Conservation (phyloP, 2,329 filamentous ascomycete genomes). For the Emericellopsis atlantica region DNA sequence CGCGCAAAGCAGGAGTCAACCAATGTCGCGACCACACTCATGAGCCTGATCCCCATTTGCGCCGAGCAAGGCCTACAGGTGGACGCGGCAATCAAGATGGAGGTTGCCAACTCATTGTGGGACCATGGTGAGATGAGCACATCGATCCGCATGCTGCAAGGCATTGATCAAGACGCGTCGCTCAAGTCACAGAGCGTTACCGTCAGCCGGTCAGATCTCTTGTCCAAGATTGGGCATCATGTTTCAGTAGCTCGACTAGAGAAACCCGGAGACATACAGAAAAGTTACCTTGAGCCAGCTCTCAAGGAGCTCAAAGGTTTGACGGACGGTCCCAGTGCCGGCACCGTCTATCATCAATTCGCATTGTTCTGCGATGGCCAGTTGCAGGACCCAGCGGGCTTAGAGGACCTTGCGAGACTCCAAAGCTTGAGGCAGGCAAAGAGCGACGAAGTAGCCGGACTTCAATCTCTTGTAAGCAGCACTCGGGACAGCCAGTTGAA, state of each 20-base stretch:
- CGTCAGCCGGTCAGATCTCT: slow-evolving; percentile 63
- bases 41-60: slow-evolving; percentile 60
- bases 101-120: slow-evolving; percentile 85
- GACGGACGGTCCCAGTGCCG: slow-evolving; percentile 58
- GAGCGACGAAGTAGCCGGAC: slow-evolving; percentile 63
- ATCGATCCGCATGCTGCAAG: slow-evolving; percentile 80
- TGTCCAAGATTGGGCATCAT: slow-evolving; percentile 80
- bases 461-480: slow-evolving; percentile 46
- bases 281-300: slow-evolving; percentile 73
- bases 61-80: slow-evolving; percentile 60
- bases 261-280: slow-evolving; percentile 81
- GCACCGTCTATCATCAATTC: slow-evolving; percentile 87
- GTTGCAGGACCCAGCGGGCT: slow-evolving; percentile 70
- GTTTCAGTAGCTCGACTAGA: slow-evolving; percentile 83
- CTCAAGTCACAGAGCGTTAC: slow-evolving; percentile 57
- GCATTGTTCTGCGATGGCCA: slow-evolving; percentile 93
- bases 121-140: slow-evolving; percentile 82
- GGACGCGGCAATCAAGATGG: slow-evolving; percentile 64
- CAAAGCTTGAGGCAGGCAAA: slow-evolving; percentile 71
- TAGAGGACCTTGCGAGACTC: slow-evolving; percentile 75
- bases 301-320: slow-evolving; percentile 66
- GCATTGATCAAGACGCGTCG: slow-evolving; percentile 47
- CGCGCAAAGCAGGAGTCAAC: slow-evolving; percentile 76
- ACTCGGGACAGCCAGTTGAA: slow-evolving; percentile 39
- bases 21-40: slow-evolving; percentile 74